These are phyloP conservation scores for Paecilomyces formosus DNA, from an alignment of 2,329 filamentous ascomycete genomes.

Conservation along the genomic window DNA sequence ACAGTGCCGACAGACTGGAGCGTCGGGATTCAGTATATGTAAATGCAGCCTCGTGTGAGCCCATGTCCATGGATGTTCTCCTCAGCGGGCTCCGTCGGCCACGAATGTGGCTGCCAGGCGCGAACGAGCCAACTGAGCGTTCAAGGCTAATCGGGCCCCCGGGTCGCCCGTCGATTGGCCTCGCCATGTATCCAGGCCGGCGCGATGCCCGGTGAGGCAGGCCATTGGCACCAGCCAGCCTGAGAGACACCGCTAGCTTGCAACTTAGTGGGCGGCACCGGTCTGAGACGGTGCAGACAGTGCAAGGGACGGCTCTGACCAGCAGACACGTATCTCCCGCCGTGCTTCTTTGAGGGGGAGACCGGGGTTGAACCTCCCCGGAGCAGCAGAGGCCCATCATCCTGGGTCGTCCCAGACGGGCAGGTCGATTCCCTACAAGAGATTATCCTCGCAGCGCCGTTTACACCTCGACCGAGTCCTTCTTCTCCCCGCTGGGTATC, in stretches of 20 bases:
- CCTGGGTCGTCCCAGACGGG: not conserved
- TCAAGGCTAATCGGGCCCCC: not conserved
- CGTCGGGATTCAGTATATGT: constrained; percentile 1
- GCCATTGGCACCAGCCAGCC: not conserved
- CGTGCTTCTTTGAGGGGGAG: not conserved
- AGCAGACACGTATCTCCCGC: not conserved
- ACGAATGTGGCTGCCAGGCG: not conserved
- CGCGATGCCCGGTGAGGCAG: not conserved
- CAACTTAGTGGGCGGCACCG: not conserved
- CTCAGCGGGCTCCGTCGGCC: not conserved
- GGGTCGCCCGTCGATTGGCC: not conserved
- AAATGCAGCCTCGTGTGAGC: constrained; percentile 21
- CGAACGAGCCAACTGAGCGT: not conserved
- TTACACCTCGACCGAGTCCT: not conserved
- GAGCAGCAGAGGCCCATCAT: not conserved
- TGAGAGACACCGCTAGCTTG: not conserved
- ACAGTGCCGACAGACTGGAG: constrained; percentile 3
- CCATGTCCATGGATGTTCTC: constrained; percentile 10
- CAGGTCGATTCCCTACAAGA: not conserved
- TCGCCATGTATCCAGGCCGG: not conserved
- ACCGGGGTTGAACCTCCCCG: not conserved
- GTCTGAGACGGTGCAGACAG: not conserved
- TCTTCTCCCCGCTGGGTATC: not conserved
- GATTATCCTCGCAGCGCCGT: not conserved
- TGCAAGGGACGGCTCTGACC: constrained; percentile 1